A percentile compares a stretch with the other conserved stretches of the same genome.
These are phyloP conservation scores for Fusarium vanettenii DNA, from an alignment of 2,329 filamentous ascomycete genomes.

Conservation along the genomic window DNA sequence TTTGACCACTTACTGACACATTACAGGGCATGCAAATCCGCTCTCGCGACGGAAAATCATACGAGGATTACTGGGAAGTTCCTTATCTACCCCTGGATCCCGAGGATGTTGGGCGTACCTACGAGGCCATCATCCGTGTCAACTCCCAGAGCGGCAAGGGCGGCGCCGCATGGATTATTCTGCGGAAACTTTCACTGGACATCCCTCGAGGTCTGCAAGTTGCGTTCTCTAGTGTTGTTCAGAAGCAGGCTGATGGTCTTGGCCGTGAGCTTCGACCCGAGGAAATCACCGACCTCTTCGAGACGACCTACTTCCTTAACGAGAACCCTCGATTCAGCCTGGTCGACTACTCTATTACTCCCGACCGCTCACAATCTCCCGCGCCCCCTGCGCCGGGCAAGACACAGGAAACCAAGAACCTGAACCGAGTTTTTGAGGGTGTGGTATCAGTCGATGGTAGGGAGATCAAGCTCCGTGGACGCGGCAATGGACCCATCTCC, in stretches of 20 bases:
- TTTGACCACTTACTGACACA: not conserved
- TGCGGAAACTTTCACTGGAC: not conserved
- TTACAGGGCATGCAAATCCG: not conserved
- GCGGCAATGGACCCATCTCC: conserved; percentile 90
- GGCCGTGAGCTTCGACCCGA: not conserved
- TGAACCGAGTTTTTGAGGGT: conserved; percentile 79
- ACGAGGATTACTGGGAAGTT: not conserved
- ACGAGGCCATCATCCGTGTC: not conserved
- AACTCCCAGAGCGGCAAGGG: not conserved
- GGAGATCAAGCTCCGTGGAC: conserved; percentile 81
- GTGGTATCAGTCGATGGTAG: conserved; percentile 83
- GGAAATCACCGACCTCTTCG: not conserved
- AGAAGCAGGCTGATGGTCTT: not conserved
- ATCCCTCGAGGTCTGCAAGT: not conserved
- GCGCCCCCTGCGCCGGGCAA: not conserved
- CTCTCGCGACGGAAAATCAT: not conserved
- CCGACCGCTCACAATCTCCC: conserved; percentile 3
- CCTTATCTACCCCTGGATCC: not conserved
- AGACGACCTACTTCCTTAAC: not conserved
- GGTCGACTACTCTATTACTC: not conserved
- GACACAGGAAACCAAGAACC: not conserved
- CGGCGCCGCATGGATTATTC: not conserved
- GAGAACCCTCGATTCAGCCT: conserved; percentile 1
- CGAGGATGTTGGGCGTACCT: not conserved
- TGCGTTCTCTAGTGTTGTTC: not conserved